Conservation (phyloP, 805 yeast species). For the Candida sithepensis region DNA sequence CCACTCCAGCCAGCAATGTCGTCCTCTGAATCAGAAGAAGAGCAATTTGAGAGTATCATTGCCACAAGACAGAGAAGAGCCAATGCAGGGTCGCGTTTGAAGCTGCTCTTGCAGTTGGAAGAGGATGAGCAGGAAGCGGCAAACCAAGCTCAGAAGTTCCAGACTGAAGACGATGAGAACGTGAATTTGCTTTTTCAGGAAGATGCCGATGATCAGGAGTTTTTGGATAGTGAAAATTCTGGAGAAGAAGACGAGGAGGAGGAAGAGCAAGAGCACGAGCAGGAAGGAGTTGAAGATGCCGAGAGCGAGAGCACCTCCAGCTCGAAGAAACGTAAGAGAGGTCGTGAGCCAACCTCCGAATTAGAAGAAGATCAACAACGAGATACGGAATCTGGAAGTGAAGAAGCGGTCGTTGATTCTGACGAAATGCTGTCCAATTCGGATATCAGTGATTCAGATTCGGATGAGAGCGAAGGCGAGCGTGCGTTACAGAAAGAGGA, state of each 20-base stretch:
- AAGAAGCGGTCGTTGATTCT: slow-evolving; percentile 25
- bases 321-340: slow-evolving; percentile 20
- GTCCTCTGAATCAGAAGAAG: slow-evolving; percentile 26
- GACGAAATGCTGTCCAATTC: slow-evolving; percentile 58
- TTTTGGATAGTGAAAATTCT: slow-evolving; percentile 29
- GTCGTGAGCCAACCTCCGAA: slow-evolving; percentile 6
- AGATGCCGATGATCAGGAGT: slow-evolving; percentile 53
- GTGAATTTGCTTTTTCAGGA: slow-evolving; percentile 68
- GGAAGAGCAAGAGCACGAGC: slow-evolving; percentile 15
- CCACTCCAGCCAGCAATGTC: neutral
- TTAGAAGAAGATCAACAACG: slow-evolving; percentile 13
- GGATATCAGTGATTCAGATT: slow-evolving; percentile 45
- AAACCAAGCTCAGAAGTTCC: slow-evolving; percentile 11
- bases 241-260: slow-evolving; percentile 25
- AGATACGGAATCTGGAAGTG: slow-evolving; percentile 27
- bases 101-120: slow-evolving; percentile 68
- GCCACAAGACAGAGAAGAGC: slow-evolving; percentile 74
- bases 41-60: slow-evolving; percentile 52
- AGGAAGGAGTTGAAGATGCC: slow-evolving; percentile 18
- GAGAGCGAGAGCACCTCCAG: no score
- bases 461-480: slow-evolving; percentile 55
- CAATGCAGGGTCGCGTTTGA: slow-evolving; percentile 87
- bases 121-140: slow-evolving; percentile 31
- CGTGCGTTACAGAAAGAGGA: slow-evolving; percentile 34
- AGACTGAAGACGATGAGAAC: slow-evolving; percentile 68